Base-by-base conservation (phyloP, 1,284 basidiomycete genomes). In the Cutaneotrichosporon cutaneum region DNA sequence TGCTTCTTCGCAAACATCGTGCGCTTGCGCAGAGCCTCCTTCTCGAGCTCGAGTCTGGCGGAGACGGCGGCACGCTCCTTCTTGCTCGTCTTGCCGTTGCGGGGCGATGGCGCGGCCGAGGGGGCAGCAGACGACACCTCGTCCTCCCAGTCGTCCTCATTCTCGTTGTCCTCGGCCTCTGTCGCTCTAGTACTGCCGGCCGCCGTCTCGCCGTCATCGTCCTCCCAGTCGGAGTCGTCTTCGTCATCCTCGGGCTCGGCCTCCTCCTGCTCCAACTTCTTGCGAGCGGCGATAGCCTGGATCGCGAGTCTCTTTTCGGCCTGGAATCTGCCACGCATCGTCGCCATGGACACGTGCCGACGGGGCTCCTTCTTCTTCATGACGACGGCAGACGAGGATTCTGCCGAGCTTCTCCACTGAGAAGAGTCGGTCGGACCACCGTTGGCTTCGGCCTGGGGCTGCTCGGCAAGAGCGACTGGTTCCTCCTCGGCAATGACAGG, bases 161-260 rank as follows among this genome's bases (percentile, higher is more conserved):
- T 96, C 76, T 98, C 95, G n/a, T 97, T 89, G 5, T 82, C 81
- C 1, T 85, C 82, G 76, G 75, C 77, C 39, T 72, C 72, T 94
- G 45, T 94, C 76, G 16, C 94, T 70, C 11, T 81, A 79, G 74
- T 97, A 94, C 32, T 97, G 80, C 3, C 84, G 84, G 65, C 92
- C 91, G 22, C 92, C 84, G 76, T 98, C 45, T 60, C 63, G 35
- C 48, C 57, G 44, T 61, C 63, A 14, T 54, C 56, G 24, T 61
- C 60, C 51, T 59, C 60, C 32, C 58, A 61, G 18, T 57, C 63
- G 4, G 59, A 58, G 11, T 52, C 59, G 4, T 56, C 60, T 11
- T 59, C 59, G 30, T 59, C 63, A 11, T 51, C 61, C n/a, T 53
- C 57, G 47, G 56, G 60, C 21, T 62, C 59, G 16, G 35, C 51